A percentile compares a stretch with the other conserved stretches of the same genome.
Conservation (phyloP, 129 eudicot genomes). For the Apium graveolens region DNA sequence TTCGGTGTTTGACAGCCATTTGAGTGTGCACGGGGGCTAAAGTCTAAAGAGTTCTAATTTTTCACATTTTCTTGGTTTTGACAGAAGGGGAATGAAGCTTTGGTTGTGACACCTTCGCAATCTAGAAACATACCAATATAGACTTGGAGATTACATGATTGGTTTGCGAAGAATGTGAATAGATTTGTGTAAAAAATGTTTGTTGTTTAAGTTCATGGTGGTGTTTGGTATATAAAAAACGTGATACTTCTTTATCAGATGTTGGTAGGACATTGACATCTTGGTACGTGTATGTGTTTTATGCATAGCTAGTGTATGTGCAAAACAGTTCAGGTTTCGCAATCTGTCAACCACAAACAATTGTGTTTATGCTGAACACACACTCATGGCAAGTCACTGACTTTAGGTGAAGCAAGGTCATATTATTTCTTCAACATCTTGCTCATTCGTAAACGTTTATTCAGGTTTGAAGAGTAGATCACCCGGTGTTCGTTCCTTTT, state of each 20-base stretch:
- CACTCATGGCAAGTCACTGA: not conserved
- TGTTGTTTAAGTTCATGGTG: not conserved
- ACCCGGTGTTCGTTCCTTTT: too few relatives aligned
- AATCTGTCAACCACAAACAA: not conserved
- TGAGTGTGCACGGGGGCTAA: not conserved
- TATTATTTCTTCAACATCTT: too few relatives aligned
- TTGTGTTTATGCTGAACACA: not conserved
- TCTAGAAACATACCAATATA: constrained; percentile 6
- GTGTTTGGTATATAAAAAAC: constrained; percentile 5
- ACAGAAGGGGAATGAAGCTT: too few relatives aligned
- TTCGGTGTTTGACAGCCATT: constrained; percentile 35
- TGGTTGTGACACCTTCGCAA: not conserved
- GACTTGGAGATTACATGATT: constrained; percentile 6
- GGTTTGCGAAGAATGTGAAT: not conserved
- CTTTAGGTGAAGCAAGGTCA: too few relatives aligned
- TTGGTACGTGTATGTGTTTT: not conserved
- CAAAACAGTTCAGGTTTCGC: not conserved
- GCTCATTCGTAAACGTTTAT: too few relatives aligned
- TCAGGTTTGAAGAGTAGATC: too few relatives aligned
- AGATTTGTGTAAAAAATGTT: not conserved
- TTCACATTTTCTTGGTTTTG: not conserved
- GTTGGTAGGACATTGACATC: not conserved
- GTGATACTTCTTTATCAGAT: not conserved
- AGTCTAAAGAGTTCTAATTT: not conserved
- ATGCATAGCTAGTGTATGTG: not conserved